Base-by-base conservation (phyloP, 2,329 filamentous ascomycete genomes). In the Scedosporium apiospermum region DNA sequence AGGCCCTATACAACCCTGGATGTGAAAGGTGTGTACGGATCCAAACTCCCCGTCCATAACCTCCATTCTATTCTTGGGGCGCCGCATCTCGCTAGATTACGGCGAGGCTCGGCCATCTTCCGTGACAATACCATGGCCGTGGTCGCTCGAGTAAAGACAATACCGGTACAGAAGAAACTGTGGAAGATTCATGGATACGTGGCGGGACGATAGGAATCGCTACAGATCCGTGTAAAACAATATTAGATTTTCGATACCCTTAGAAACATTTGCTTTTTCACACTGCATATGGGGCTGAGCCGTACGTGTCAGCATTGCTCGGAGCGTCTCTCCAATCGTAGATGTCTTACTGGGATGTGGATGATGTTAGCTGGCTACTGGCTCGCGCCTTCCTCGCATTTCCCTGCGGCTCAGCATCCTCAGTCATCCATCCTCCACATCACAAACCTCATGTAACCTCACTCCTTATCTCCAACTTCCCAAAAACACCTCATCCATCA, bases 141-240 rank as follows among this genome's bases (percentile, higher is more conserved):
- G 65, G 64, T 78, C 44, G 53, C 62, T 14, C 63, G 63, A 58
- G 38, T 55, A 41, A 58, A 71, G 70, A 34, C 74, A 75, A 64
- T 72, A 1, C 65, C 73, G 5, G 34, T 78, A 26, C 76, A 80
- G 68, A 53, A 73, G 59, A 70, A 71, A 64, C 69, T 83, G 16
- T 83, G 80, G 80, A 78, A 75, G 65, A 67, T 83, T 4, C 77
- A 82, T 64, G 78, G 78, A 1, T 82, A 79, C 64, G 10, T 80
- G 42, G 64, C 63, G 23, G 21, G 23, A 49, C 44, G 34, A 38
- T 38, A 38, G 34, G 34, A 38, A 38, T 38, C 10, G 34, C 4
- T 18, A 21, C 12, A 18, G 49, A 53, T 18, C 55, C 23, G 18
- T 58, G 21, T 58, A 58, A 26, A 58, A 12, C 10, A 38, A 38